Conservation (phyloP, 352 stramenopile genomes). For the Phytopythium kandeliae region DNA sequence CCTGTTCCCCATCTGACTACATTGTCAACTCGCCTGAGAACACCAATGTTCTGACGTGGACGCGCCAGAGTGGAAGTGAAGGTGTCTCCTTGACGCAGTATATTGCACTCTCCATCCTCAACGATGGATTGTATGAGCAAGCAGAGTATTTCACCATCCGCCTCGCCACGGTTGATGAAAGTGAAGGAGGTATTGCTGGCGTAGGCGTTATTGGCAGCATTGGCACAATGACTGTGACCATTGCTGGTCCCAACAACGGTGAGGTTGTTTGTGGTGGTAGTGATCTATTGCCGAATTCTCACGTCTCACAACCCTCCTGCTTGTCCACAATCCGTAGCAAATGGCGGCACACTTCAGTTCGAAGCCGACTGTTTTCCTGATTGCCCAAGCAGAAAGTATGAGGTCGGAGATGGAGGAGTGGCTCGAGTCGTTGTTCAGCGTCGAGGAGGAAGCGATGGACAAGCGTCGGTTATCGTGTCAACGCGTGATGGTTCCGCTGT, state of each 20-base stretch:
- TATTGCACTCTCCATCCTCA: conserved; percentile 34
- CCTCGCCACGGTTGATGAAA: conserved; percentile 25
- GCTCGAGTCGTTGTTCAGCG: conserved; percentile 49
- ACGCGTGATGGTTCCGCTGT: conserved; percentile 42
- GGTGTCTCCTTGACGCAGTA: conserved; percentile 17
- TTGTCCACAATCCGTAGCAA: conserved; percentile 10
- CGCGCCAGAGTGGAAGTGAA: conserved; percentile 16
- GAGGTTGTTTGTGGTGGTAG: not conserved
- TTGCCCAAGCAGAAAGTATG: conserved; percentile 44
- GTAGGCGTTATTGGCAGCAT: conserved; percentile 35
- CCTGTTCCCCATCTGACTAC: conserved; percentile 38
- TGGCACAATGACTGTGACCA: conserved; percentile 37
- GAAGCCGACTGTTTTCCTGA: conserved; percentile 60
- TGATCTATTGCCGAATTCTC: not conserved
- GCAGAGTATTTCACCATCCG: conserved; percentile 41
- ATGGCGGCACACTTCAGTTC: conserved; percentile 48
- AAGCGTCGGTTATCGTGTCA: conserved; percentile 30
- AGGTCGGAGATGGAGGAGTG: conserved; percentile 33
- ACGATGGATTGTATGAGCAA: conserved; percentile 48
- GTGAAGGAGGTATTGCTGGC: conserved; percentile 14
- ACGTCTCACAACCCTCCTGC: not conserved
- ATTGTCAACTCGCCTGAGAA: conserved; percentile 20
- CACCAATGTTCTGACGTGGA: conserved; percentile 35
- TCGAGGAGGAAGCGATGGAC: conserved; percentile 42
- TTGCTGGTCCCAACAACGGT: conserved; percentile 55